Conservation (phyloP, 345 rosid genomes). For the Alliaria petiolata region DNA sequence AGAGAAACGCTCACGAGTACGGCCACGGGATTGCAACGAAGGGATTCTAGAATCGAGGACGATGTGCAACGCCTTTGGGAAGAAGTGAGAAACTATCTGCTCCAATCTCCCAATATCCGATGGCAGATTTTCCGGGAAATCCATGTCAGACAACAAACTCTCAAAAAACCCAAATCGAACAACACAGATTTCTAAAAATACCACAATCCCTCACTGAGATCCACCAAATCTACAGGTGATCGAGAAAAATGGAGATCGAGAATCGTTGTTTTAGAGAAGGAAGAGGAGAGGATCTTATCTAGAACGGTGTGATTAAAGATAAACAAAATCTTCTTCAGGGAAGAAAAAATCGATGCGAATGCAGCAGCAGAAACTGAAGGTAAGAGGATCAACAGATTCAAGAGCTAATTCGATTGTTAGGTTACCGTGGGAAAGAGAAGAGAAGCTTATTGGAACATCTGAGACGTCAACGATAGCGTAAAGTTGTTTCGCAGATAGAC, state of each 20-base stretch:
- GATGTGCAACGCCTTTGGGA: conserved; percentile 72
- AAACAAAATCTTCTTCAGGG: not conserved
- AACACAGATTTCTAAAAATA: not conserved
- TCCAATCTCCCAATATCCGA: conserved; percentile 55
- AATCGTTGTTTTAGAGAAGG: not conserved
- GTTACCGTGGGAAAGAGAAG: conserved; percentile 5
- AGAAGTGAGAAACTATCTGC: conserved; percentile 68
- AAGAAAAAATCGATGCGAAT: not conserved
- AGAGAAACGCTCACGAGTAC: conserved; percentile 30
- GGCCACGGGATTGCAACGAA: conserved; percentile 51
- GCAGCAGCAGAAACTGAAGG: conserved; percentile 17
- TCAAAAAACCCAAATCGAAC: not conserved
- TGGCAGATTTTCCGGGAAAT: conserved; percentile 35
- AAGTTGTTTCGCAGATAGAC: conserved; percentile 1
- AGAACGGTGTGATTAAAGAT: not conserved
- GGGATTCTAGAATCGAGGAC: conserved; percentile 76
- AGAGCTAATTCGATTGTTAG: not conserved
- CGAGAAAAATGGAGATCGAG: not conserved
- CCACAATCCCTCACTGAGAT: not conserved
- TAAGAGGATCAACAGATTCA: conserved; percentile 1
- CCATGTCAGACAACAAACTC: conserved; percentile 28
- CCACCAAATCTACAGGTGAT: conserved; percentile 1
- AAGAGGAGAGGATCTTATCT: not conserved
- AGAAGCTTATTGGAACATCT: not conserved
- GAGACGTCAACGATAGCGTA: conserved; percentile 33